Base-by-base conservation (phyloP, 768 basidiomycete genomes). In the Auriscalpium vulgare region DNA sequence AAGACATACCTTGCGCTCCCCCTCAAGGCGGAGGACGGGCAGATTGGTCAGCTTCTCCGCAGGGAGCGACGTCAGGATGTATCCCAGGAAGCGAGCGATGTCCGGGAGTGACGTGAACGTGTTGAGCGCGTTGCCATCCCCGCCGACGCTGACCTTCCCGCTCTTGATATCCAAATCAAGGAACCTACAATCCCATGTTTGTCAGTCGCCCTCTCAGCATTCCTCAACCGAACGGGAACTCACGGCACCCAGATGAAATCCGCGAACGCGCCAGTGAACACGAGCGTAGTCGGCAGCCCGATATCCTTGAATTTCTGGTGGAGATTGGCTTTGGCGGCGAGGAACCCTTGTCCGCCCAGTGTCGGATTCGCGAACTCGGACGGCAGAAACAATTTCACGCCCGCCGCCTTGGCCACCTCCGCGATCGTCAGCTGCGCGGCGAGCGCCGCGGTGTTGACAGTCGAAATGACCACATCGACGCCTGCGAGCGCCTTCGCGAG, bases 291-390 rank as follows among this genome's bases (percentile, higher is more conserved):
- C 8, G 63, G 63, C 4, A 63, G 57, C 2, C 53, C 62, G 4
- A 63, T 48, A 38, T 61, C 57, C 10, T 54, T 51, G 36, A 63
- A 50, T n/a, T 48, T 48, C 6, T 37, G 36, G 11, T 62, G 59
- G 3, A 61, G 13, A 16, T 37, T 16, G 19, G 44, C n/a, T 35
- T 62, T 61, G n/a, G 4, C 19, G 21, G 23, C 51, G 3, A 61
- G 47, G 11, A 43, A 3, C 8, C 64, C 63, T 10, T 49, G 40
- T 10, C 38, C 47, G 0, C 16, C 17, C 8, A 55, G 52, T 9
- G 60, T 63, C 5, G 65, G 56, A 17, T 51, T 60, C 1, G 67
- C 67, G 37, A 68, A 70, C 55, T 70, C 69, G 50, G 62, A 61
- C 5, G 62, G 62, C 2, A 63, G 3, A 50, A 63, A 62, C 36